These are phyloP conservation scores for Euphorbia corollata DNA, from an alignment of 441 rosid species.

Conservation along the genomic window DNA sequence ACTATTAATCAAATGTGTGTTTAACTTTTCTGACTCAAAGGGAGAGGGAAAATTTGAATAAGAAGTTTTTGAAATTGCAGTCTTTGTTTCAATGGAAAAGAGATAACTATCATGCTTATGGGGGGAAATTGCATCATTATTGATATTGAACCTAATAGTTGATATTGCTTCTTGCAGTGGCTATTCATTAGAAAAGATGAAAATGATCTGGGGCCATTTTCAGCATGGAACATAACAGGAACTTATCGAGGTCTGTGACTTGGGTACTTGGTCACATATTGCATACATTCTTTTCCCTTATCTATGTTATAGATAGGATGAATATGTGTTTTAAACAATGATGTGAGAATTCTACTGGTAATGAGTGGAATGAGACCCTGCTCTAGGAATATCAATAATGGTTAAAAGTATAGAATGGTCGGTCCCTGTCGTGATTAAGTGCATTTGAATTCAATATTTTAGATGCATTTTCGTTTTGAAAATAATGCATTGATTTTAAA, in stretches of 20 bases:
- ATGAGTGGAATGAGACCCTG: background rate
- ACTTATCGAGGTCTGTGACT: slow-evolving; percentile 79
- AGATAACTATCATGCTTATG: background rate
- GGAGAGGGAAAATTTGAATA: background rate
- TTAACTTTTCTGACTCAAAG: background rate
- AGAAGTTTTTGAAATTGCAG: background rate
- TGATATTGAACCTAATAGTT: slow-evolving; percentile 17
- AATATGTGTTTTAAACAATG: background rate
- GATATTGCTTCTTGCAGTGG: slow-evolving; percentile 58
- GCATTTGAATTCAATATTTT: background rate
- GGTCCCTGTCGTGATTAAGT: slow-evolving; percentile 1
- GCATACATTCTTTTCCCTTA: background rate
- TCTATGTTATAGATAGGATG: background rate
- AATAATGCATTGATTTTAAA: background rate
- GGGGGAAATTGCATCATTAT: background rate
- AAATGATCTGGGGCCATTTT: slow-evolving; percentile 56
- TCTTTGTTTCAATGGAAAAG: background rate
- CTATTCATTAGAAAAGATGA: slow-evolving; percentile 57
- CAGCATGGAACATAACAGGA: slow-evolving; percentile 92
- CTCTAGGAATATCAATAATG: too few species aligned
- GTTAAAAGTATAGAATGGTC: background rate
- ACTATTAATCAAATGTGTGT: background rate
- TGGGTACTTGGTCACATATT: slow-evolving; percentile 9
- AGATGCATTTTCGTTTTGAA: background rate
- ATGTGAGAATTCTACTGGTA: background rate